Conservation (phyloP, 371 early-diverging fungal genomes). For the Dinochytrium kinnereticum region DNA sequence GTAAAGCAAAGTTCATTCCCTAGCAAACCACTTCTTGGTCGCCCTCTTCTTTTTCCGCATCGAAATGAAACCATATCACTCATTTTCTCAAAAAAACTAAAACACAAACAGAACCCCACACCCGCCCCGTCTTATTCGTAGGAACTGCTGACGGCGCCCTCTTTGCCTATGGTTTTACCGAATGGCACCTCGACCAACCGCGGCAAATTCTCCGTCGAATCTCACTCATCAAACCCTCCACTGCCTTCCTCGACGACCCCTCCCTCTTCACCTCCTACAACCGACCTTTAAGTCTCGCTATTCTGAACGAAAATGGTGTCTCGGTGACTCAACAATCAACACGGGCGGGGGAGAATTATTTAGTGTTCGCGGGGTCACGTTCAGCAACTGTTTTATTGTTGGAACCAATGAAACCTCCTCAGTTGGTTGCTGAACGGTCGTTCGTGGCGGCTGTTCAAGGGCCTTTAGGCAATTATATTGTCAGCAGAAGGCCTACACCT, state of each 20-base stretch:
- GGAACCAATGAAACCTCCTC: neutral
- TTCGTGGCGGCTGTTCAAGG: neutral
- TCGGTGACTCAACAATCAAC: neutral
- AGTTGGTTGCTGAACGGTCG: slow-evolving; percentile 4
- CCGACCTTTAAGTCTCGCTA: neutral
- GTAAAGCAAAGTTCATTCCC: neutral
- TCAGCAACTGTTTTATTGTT: slow-evolving; percentile 1
- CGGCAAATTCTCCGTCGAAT: neutral
- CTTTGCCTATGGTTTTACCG: slow-evolving; percentile 6
- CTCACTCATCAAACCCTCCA: slow-evolving; percentile 1
- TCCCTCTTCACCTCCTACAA: slow-evolving; percentile 8
- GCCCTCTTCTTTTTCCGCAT: no score
- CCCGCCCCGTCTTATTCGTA: slow-evolving; percentile 3
- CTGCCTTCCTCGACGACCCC: slow-evolving; percentile 8
- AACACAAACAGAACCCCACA: neutral
- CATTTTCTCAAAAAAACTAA: no score
- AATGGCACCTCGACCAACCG: neutral
- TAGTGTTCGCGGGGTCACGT: slow-evolving; percentile 10
- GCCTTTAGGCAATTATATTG: neutral
- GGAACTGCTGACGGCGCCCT: slow-evolving; percentile 8
- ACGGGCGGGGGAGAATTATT: neutral
- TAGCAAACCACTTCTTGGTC: neutral
- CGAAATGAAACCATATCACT: no score
- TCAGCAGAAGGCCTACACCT: neutral
- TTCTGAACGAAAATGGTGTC: slow-evolving; percentile 14